Percentiles rank a stretch among this genome's conserved stretches.
phyloP scores from a whole-genome alignment of 2,329 filamentous ascomycete genomes.

The Clonostachys byssicola region DNA sequence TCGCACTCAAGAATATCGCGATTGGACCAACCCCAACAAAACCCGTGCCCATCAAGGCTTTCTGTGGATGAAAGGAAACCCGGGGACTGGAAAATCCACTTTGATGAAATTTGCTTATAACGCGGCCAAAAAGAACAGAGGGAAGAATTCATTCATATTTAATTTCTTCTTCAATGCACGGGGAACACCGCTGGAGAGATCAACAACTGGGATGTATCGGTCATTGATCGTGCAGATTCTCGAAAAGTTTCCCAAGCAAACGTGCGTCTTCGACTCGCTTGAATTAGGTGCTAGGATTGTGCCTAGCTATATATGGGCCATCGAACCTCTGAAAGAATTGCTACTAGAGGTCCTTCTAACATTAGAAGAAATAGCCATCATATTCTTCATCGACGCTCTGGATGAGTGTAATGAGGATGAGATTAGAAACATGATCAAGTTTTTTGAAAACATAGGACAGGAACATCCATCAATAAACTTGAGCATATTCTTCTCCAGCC shows the following conservation, averaged over 20 bases:
- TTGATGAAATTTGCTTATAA: conserved; percentile 4
- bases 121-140: background rate
- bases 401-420: conserved; percentile 42
- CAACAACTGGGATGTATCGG: conserved; percentile 38
- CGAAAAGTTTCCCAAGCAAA: conserved; percentile 21
- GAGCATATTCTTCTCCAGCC: conserved; percentile 35
- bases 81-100: conserved; percentile 5
- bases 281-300: background rate
- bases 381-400: conserved; percentile 28
- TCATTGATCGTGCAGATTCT: conserved; percentile 39
- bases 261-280: conserved; percentile 15
- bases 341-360: background rate
- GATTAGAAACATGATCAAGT: conserved; percentile 33
- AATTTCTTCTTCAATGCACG: conserved; percentile 49
- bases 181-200: conserved; percentile 23
- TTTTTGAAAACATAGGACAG: conserved; percentile 32
- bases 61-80: conserved; percentile 5
- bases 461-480: conserved; percentile 16
- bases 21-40: conserved; percentile 3
- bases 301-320: background rate
- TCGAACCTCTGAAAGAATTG: background rate
- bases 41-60: background rate
- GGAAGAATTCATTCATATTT: background rate
- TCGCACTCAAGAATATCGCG: conserved; percentile 1
- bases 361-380: conserved; percentile 2